Evolutionary conservation across 23 red algal species (phyloP).

Genomic region (Gracilaria caudata): DNA sequence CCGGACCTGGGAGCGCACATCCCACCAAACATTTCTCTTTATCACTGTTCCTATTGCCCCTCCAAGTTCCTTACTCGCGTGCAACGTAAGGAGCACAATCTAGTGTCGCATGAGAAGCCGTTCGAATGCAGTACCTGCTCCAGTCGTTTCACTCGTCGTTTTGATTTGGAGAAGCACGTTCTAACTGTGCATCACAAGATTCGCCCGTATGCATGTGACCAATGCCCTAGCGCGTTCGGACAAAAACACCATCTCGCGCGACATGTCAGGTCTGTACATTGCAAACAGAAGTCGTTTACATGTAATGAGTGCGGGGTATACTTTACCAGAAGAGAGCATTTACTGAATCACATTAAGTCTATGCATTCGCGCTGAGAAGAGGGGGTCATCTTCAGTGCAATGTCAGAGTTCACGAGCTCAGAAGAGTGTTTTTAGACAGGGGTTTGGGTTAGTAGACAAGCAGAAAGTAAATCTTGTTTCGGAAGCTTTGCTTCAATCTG

Average conservation of each 20-base stretch:
- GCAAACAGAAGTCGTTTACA: slow-evolving; percentile 12
- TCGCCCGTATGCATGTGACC: slow-evolving; percentile 51
- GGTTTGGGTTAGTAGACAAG: no score
- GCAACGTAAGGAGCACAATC: slow-evolving; percentile 6
- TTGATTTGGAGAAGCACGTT: slow-evolving; percentile 55
- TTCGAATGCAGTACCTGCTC: slow-evolving; percentile 5
- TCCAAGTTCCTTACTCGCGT: neutral
- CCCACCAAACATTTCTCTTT: neutral
- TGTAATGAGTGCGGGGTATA: neutral
- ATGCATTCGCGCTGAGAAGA: no score
- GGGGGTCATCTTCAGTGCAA: no score
- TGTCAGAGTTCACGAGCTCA: no score
- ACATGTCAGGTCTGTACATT: slow-evolving; percentile 46
- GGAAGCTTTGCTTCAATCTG: no score
- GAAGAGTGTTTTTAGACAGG: no score
- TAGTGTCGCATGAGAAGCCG: slow-evolving; percentile 2
- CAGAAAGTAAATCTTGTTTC: no score
- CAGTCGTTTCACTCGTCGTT: slow-evolving; percentile 29
- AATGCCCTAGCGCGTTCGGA: slow-evolving; percentile 44
- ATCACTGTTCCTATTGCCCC: neutral
- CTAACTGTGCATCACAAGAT: slow-evolving; percentile 51
- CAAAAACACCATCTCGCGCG: slow-evolving; percentile 65
- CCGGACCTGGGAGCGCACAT: neutral
- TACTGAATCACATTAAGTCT: slow-evolving; percentile 14
- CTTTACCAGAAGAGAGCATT: slow-evolving; percentile 37